Evolutionary conservation across 106 monocot genomes (phyloP), one percentile per base, ranked within the genome.

Genomic region (Dendrobium chrysotoxum): DNA sequence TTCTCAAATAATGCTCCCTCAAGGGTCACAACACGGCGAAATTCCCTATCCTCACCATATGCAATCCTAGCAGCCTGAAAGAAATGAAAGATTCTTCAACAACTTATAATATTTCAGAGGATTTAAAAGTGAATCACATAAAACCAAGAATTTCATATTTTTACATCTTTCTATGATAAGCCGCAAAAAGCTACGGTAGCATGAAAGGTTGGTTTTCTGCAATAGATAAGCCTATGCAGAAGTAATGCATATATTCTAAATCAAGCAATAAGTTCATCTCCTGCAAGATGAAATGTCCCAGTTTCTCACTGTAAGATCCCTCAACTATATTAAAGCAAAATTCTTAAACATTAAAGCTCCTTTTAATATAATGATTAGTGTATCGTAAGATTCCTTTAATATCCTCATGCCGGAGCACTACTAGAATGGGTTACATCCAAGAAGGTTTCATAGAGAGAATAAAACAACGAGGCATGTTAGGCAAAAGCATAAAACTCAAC

Each of bases 1-100:
- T 88, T 91, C 76, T 95, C 98, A 85, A 98, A 88, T 28, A 98
- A 87, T 79, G 87, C 95, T 44, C 98, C 98, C 40, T 91, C 89
- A 18, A 93, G 84, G 13, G 98, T 95, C 39, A 98, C 98, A 20
- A 98, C 95, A 58, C 95, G 92, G 10, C 95, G 85, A 80, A 95
- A 95, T 79, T 98, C 92, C 75, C 45, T 85, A 31, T 87, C 80
- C 47, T 82, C 58, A 12, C 89, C 86, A 89, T 98, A 98, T 70
- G 95, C 92, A 82, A 98, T 92, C 80, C 91, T 88, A 61, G 94
- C 82, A 57, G 98, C 98, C 98, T 84, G 30, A 41, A 76, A 81
- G 26, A 85, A 23, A 54, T 7, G 41, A 72, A 78, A 31, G 25
- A 53, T 53, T 77, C 31, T 38, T 71, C 64, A 65, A 25, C 64